These are phyloP conservation scores for Taiozyma sp. DNA, from an alignment of 1,139 yeast species.

Conservation along the genomic window DNA sequence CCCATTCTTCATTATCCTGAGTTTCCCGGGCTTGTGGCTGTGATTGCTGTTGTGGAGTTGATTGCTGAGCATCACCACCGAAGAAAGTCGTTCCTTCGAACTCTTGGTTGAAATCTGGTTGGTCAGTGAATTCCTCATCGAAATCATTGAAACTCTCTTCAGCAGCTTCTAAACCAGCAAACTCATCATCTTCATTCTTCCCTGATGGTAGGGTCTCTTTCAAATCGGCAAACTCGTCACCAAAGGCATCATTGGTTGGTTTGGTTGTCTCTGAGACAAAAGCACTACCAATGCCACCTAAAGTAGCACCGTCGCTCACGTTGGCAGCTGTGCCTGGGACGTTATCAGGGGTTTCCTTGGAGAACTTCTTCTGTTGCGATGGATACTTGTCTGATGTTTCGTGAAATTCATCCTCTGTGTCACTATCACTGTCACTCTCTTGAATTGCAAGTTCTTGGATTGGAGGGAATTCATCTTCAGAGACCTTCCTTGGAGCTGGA, in stretches of 20 bases:
- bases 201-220: constrained; percentile 37
- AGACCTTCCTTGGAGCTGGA: constrained; percentile 3
- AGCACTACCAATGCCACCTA: constrained; percentile 1
- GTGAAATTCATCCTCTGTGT: constrained; percentile 42
- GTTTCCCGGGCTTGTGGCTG: neutral
- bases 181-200: constrained; percentile 35
- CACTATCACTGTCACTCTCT: constrained; percentile 52
- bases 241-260: constrained; percentile 17
- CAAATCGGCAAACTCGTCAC: constrained; percentile 45
- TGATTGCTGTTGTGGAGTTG: constrained; percentile 4
- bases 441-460: constrained; percentile 58
- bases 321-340: constrained; percentile 7
- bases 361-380: constrained; percentile 1
- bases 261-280: constrained; percentile 5
- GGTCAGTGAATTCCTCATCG: constrained; percentile 25
- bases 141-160: constrained; percentile 35
- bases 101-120: constrained; percentile 26
- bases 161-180: constrained; percentile 43
- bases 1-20: constrained; percentile 76
- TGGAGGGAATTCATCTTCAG: constrained; percentile 63
- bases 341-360: neutral
- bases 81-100: constrained; percentile 35
- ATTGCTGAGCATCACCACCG: constrained; percentile 17
- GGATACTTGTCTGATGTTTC: constrained; percentile 33
- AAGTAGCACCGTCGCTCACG: constrained; percentile 9